Evolutionary conservation across 2,329 filamentous ascomycete genomes (phyloP).

Genomic region (Chalaropsis thielavioides): DNA sequence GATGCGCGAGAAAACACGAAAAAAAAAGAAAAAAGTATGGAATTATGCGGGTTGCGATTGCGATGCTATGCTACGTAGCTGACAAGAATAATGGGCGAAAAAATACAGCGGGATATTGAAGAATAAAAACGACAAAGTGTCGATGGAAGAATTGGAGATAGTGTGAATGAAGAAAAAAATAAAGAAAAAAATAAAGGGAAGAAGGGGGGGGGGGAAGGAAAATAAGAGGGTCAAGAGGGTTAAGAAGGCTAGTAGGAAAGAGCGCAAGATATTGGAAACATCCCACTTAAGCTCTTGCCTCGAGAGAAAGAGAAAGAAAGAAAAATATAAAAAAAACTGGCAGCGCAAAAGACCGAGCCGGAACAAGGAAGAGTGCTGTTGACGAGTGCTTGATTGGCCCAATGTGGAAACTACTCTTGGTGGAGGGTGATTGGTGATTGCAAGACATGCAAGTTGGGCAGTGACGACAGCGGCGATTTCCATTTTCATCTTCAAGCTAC

Average conservation of each 20-base stretch:
- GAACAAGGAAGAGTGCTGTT: neutral
- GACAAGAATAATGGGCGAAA: neutral
- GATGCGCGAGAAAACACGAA: neutral
- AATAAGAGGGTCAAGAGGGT: neutral
- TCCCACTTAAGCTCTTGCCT: neutral
- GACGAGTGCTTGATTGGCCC: neutral
- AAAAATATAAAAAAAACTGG: neutral
- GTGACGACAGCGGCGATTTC: neutral
- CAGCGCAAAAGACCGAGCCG: neutral
- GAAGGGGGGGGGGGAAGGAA: neutral
- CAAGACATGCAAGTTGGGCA: neutral
- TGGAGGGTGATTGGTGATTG: neutral
- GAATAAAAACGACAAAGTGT: neutral
- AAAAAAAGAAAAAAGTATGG: neutral
- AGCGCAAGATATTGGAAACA: neutral
- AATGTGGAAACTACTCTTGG: neutral
- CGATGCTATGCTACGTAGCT: neutral
- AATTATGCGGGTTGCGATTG: neutral
- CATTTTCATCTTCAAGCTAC: neutral
- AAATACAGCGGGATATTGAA: neutral
- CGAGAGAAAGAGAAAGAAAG: neutral
- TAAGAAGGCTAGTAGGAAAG: neutral
- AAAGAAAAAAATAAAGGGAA: neutral
- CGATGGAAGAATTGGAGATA: neutral
- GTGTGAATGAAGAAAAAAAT: neutral